Evolutionary conservation across 768 basidiomycete species (phyloP), one percentile per base, ranked within the genome.

Genomic region (Tricholoma matsutake): DNA sequence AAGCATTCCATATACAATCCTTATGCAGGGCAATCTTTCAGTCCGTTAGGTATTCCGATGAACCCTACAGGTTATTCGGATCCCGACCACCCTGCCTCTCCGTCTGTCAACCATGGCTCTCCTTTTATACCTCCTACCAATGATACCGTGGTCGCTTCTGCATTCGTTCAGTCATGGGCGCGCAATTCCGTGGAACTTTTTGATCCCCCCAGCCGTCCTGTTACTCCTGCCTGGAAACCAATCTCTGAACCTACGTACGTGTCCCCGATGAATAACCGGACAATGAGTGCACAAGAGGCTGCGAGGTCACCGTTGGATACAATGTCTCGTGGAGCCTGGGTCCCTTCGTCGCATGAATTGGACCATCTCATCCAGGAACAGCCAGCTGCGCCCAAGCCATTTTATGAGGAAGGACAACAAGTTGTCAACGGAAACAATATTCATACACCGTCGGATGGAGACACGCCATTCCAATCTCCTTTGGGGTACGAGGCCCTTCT

Each of bases 401-500:
- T 16, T 28, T 49, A 49, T 13, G 47, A 49, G 20, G 47, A 49
- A 49, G 22, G 25, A 2, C 45, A 9, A 47, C 22, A 13, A 4
- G 14, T 28, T 13, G 14, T 20, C 4, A 14, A 14, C 28, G 25
- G 13, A 49, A 25, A 25, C 22, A 13, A 28, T 16, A 6, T 28
- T 22, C 10, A 58, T 56, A 32, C 47, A 25, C 49, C 53, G 8
- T 32, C 22, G 49, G 54, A 35, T 32, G 51, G 28, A 16, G 52
- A 63, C 28, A 41, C 51, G 31, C 43, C 7, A 4, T 53, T 63
- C 4, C 69, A 71, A 22, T 76, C 75, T 7, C 64, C 72, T 31
- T 43, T 76, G n/a, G 70, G 68, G 1, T 68, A 68, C 14, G 76
- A 77, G 62, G 68, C 71, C 13, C 63, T 73, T 18, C 64, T 71